These are phyloP conservation scores for Hyphodiscus hymeniophilus DNA, from an alignment of 495 filamentous ascomycete species.

Conservation along the genomic window DNA sequence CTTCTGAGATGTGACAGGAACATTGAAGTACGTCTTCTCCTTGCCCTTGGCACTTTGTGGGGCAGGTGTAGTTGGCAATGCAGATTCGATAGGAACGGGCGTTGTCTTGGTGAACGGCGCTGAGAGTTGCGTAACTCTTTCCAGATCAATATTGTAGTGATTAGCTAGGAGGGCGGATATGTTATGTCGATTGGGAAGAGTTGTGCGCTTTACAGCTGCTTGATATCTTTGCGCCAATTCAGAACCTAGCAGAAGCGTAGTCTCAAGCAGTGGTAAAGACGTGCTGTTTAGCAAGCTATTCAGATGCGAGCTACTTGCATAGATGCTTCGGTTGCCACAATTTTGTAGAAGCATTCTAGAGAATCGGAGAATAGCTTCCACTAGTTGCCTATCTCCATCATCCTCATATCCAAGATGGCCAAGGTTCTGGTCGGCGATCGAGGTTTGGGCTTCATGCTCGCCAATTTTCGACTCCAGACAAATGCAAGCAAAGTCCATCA, in stretches of 20 bases:
- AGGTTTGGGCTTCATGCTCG: background rate
- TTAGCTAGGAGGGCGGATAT: slow-evolving; percentile 65
- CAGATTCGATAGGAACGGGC: slow-evolving; percentile 30
- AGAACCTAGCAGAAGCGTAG: slow-evolving; percentile 66
- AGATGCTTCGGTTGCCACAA: slow-evolving; percentile 95
- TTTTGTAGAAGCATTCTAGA: slow-evolving; percentile 82
- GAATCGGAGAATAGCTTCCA: slow-evolving; percentile 75
- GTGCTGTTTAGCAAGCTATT: slow-evolving; percentile 84
- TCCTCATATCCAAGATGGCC: slow-evolving; percentile 50
- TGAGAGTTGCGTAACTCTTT: slow-evolving; percentile 75
- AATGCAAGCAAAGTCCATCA: slow-evolving; percentile 57
- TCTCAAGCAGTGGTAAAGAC: slow-evolving; percentile 63
- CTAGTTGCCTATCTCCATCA: slow-evolving; percentile 71
- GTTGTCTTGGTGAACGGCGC: slow-evolving; percentile 70
- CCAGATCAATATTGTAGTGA: slow-evolving; percentile 92
- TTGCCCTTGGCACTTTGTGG: slow-evolving; percentile 54
- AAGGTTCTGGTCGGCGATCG: slow-evolving; percentile 21
- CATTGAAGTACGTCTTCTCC: slow-evolving; percentile 45
- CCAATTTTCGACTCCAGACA: slow-evolving; percentile 33
- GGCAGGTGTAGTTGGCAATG: slow-evolving; percentile 38
- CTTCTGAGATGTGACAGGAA: slow-evolving; percentile 23
- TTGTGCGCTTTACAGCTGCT: slow-evolving; percentile 66
- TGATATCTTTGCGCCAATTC: slow-evolving; percentile 89
- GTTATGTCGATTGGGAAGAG: slow-evolving; percentile 45
- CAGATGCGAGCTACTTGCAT: slow-evolving; percentile 80